Evolutionary conservation across 805 yeast genomes (phyloP), one percentile per base, ranked within the genome.

Genomic region (Soucietia sequanensis): DNA sequence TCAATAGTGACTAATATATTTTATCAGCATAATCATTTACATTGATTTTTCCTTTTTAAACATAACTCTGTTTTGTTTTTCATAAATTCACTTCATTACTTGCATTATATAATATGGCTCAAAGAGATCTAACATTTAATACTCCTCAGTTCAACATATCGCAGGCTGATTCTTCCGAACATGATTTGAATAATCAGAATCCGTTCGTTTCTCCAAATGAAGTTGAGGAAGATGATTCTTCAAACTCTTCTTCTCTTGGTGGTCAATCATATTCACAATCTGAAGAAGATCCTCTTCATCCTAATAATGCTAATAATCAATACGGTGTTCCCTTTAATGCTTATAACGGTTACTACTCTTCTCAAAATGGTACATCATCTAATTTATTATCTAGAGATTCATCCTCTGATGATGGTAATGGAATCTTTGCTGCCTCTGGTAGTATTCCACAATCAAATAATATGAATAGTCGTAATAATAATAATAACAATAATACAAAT

Each of bases 261-360:
- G 58, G 48, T 74, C 75, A 48, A 81, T 79, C 27, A 68, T 45
- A 44, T 64, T 69, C 35, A 32, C 39, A 39, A 36, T 48, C 46
- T 33, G 48, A 49, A n/a, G n/a, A n/a, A n/a, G n/a, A n/a, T n/a
- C n/a, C n/a, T n/a, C n/a, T n/a, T n/a, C n/a, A n/a, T 12, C 27
- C 27, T 11, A 12, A 12, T 24, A 19, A 9, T 6, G 12, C 9
- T 23, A 13, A 23, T 23, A 37, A 37, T 20, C 54, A 54, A 30
- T 56, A 54, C 36, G 62, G 63, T 5, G 52, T 60, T 20, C 70
- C 71, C 19, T 70, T 60, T 43, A 58, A 65, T 31, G 64, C 61
- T 21, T 70, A 70, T 38, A 58, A 62, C 18, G 72, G 70, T 1
- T 68, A 67, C 47, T 68, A 64, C 48, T 6, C 27, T 13, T 55